These are phyloP conservation scores for Paracoccidioides lutzii DNA, from an alignment of 2,329 filamentous ascomycete genomes.

Conservation along the genomic window DNA sequence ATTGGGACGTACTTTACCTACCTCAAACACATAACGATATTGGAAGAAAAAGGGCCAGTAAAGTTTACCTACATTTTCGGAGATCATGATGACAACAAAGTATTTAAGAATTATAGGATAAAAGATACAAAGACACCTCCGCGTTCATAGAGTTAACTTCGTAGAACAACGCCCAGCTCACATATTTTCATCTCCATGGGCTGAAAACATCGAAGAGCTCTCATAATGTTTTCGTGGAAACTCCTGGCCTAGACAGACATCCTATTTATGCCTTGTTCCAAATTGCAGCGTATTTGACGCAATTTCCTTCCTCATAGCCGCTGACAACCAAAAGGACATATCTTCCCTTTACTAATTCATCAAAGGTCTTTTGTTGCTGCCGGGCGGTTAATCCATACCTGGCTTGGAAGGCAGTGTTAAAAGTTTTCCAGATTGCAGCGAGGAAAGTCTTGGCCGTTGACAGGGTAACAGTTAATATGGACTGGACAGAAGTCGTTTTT, in stretches of 20 bases:
- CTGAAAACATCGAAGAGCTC: background rate
- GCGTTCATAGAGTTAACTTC: background rate
- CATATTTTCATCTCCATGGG: background rate
- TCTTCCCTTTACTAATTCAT: constrained; percentile 2
- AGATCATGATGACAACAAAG: background rate
- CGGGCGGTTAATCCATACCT: constrained; percentile 4
- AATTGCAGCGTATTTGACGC: constrained; percentile 6
- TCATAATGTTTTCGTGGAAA: background rate
- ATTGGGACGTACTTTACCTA: no score
- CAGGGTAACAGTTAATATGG: constrained; percentile 6
- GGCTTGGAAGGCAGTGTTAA: constrained; percentile 3
- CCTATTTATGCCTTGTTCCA: constrained; percentile 1
- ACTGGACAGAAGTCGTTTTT: background rate
- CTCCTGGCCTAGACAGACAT: background rate
- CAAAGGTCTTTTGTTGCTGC: constrained; percentile 6
- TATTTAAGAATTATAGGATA: background rate
- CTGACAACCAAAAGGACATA: constrained; percentile 7
- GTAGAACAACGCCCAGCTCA: background rate
- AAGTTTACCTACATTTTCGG: background rate
- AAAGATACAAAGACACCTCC: background rate
- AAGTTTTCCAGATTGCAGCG: constrained; percentile 9
- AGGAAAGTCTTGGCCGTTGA: constrained; percentile 6
- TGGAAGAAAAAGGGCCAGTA: no score
- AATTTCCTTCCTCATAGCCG: background rate
- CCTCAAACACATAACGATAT: no score